These are phyloP conservation scores for Epichloe amarillans DNA, from an alignment of 2,329 filamentous ascomycete genomes.

Conservation along the genomic window DNA sequence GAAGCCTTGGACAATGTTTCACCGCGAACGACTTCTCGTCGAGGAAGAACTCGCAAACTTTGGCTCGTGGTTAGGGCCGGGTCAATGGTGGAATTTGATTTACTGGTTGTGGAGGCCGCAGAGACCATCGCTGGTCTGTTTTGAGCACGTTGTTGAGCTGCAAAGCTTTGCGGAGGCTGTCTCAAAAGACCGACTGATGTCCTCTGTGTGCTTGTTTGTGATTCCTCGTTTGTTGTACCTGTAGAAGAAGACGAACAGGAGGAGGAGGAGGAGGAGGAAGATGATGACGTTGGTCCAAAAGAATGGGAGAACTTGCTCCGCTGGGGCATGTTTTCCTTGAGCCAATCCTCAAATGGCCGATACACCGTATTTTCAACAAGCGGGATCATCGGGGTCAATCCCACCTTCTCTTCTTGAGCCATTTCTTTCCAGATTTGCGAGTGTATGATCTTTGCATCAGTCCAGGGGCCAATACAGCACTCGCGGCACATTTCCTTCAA, in stretches of 20 bases:
- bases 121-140: slow-evolving; percentile 26
- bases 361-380: slow-evolving; percentile 50
- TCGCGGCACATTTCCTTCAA: slow-evolving; percentile 43
- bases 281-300: background rate
- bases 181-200: slow-evolving; percentile 31
- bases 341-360: slow-evolving; percentile 47
- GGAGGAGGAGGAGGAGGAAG: slow-evolving; percentile 3
- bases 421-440: slow-evolving; percentile 53
- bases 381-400: slow-evolving; percentile 49
- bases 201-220: slow-evolving; percentile 19
- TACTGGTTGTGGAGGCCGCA: slow-evolving; percentile 15
- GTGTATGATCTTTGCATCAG: slow-evolving; percentile 30
- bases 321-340: slow-evolving; percentile 32
- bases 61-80: slow-evolving; percentile 15
- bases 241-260: slow-evolving; percentile 4
- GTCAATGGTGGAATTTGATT: slow-evolving; percentile 14
- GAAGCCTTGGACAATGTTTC: slow-evolving; percentile 13
- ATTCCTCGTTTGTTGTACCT: slow-evolving; percentile 17
- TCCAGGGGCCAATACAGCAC: slow-evolving; percentile 46
- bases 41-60: slow-evolving; percentile 15
- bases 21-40: slow-evolving; percentile 15
- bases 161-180: slow-evolving; percentile 50
- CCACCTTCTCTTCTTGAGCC: slow-evolving; percentile 53
- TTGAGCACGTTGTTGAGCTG: slow-evolving; percentile 50
- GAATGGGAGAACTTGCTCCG: slow-evolving; percentile 4